Percentiles rank a stretch among this genome's conserved stretches.
Conservation (phyloP, 257 asterid genomes). For the Marsdenia floribunda region DNA sequence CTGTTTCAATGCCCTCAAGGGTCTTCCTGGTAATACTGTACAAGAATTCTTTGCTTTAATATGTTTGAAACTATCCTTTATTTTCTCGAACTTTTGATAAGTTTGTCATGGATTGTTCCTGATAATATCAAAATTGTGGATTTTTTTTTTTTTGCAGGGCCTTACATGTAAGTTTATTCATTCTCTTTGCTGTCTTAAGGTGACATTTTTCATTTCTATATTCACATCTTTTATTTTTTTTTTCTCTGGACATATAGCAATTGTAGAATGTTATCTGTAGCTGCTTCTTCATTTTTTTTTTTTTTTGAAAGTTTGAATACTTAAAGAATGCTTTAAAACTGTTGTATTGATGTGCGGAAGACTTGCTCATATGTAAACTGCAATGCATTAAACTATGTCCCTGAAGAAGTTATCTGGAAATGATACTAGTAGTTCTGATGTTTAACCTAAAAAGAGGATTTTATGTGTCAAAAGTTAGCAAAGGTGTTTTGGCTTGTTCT, state of each 20-base stretch:
- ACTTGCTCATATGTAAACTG: not conserved
- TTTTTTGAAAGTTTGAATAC: not conserved
- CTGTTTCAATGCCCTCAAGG: conserved; percentile 91
- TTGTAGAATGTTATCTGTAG: not conserved
- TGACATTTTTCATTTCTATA: conserved; percentile 3
- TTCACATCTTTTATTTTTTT: not conserved
- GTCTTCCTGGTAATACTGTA: conserved; percentile 65
- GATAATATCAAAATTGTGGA: conserved; percentile 9
- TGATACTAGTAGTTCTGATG: not conserved
- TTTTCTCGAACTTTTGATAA: not conserved
- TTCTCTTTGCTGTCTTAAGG: conserved; percentile 26
- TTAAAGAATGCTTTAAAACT: not conserved
- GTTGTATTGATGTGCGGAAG: not conserved
- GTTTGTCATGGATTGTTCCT: conserved; percentile 4
- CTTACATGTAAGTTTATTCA: conserved; percentile 76
- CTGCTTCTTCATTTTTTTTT: not conserved
- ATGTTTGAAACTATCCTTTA: not conserved
- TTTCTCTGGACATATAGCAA: not conserved
- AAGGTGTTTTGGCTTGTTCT: not conserved
- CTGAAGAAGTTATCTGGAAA: not conserved
- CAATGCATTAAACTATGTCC: not conserved
- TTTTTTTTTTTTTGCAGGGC: conserved; percentile 62
- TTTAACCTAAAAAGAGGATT: not conserved
- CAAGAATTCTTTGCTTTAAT: not conserved
- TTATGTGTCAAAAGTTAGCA: not conserved